Conservation (phyloP, 2,329 filamentous ascomycete genomes). For the Calonectria hongkongensis region DNA sequence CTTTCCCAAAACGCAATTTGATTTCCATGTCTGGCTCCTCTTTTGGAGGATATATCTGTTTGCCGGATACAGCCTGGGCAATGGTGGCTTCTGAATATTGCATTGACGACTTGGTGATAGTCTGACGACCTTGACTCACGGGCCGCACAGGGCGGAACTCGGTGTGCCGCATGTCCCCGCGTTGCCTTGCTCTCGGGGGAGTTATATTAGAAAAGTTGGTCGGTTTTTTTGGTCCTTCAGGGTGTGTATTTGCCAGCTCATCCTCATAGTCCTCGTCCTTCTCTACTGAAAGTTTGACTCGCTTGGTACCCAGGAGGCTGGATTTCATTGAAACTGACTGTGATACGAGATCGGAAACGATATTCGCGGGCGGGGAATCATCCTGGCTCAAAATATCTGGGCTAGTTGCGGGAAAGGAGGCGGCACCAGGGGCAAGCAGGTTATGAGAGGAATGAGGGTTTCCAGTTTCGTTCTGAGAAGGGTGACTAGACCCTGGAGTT, state of each 20-base stretch:
- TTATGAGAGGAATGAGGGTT: neutral
- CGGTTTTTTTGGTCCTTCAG: constrained; percentile 31
- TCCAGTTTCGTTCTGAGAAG: constrained; percentile 24
- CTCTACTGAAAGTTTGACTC: constrained; percentile 32
- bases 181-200: constrained; percentile 23
- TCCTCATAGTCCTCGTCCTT: constrained; percentile 52
- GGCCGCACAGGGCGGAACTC: constrained; percentile 35
- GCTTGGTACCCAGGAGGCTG: constrained; percentile 29
- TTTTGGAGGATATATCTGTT: constrained; percentile 9
- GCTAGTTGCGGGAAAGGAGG: constrained; percentile 38
- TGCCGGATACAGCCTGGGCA: constrained; percentile 52
- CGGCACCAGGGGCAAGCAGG: constrained; percentile 11
- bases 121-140: neutral
- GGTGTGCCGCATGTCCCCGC: constrained; percentile 56
- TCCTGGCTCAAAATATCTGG: constrained; percentile 51
- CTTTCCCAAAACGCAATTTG: constrained; percentile 34
- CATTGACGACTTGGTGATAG: neutral
- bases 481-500: neutral
- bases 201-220: constrained; percentile 44
- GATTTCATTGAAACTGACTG: constrained; percentile 34
- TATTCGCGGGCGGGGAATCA: constrained; percentile 46
- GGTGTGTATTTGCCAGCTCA: constrained; percentile 51
- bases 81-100: constrained; percentile 37
- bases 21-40: constrained; percentile 1
- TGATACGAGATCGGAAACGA: constrained; percentile 50